Evolutionary conservation across 2,329 filamentous ascomycete genomes (phyloP), one percentile per base, ranked within the genome.

Genomic region (Thelonectria discophora): DNA sequence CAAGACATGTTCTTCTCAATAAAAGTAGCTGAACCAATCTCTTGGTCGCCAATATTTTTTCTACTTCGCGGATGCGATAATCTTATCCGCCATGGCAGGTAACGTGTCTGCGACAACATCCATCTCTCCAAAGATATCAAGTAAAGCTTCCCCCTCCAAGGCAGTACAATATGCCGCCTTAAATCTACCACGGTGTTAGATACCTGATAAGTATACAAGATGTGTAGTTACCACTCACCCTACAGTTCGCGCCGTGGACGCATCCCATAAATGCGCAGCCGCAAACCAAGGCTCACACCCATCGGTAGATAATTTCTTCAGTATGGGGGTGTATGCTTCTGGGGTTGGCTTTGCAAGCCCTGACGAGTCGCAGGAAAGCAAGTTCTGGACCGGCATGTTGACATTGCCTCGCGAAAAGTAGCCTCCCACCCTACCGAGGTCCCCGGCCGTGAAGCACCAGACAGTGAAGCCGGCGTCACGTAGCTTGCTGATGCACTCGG

Each of bases 191-290:
- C 12, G 3, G 15, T 1, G 10, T 65, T 30, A 69, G 45, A 34
- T 15, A 11, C 39, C n/a, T 30, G 3, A 20, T 20, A 4, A 3
- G 1, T 13, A 15, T 8, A 27, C 10, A 13, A 24, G 6, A 39
- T 2, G 17, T 4, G 15, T 2, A 20, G 0, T 10, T 8, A 3
- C 21, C 2, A 62, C 58, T 51, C 43, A 69, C 65, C 65, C 66
- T 11, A 62, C 60, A n/a, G 64, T 58, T 52, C 65, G 65, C 1
- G 66, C 65, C 4, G 63, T 60, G 1, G 65, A 58, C 1, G 65
- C 63, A 46, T 69, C 67, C 67, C 67, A 69, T 27, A 69, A 63
- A 12, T 69, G 67, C 1, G 63, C 60, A 3, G 67, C 66, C 1
- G 65, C 63, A 30, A 69, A 69, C 63, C 66, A 69, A 21, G 68